A percentile compares a stretch with the other conserved stretches of the same genome.
Evolutionary conservation across 2,329 filamentous ascomycete genomes (phyloP).

Genomic region (Phaeosphaeria sp.): DNA sequence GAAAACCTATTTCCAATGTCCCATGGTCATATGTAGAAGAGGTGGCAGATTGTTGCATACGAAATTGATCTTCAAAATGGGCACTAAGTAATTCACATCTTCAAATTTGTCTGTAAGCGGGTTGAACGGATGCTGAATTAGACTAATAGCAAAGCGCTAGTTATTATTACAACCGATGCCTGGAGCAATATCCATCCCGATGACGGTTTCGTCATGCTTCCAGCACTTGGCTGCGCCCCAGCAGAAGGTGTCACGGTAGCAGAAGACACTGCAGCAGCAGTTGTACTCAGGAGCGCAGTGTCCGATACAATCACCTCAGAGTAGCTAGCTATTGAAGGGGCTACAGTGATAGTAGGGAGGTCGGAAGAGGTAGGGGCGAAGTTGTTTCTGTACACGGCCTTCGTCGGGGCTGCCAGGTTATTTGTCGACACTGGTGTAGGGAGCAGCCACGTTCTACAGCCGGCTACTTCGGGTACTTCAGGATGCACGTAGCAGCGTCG

Average conservation of each 20-base stretch:
- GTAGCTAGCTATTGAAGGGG: neutral
- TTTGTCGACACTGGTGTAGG: neutral
- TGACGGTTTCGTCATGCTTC: neutral
- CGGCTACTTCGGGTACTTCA: neutral
- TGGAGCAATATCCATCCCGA: neutral
- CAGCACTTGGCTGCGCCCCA: neutral
- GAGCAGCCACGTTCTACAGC: conserved; percentile 1
- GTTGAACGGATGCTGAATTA: too few species aligned
- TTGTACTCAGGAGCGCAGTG: neutral
- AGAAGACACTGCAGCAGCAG: neutral
- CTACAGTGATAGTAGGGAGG: neutral
- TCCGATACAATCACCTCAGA: neutral
- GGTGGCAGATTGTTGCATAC: too few species aligned
- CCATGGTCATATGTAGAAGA: too few species aligned
- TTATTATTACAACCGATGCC: neutral
- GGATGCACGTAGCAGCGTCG: conserved; percentile 1
- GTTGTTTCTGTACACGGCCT: neutral
- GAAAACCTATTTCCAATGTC: too few species aligned
- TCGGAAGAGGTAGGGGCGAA: neutral
- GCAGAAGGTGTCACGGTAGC: neutral
- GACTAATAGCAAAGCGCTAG: neutral
- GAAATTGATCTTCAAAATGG: too few species aligned
- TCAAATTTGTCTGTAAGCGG: too few species aligned
- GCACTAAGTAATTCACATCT: too few species aligned
- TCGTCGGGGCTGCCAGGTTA: neutral